Evolutionary conservation across 2,329 filamentous ascomycete genomes (phyloP).

Genomic region (Cryphonectria carpinicola): DNA sequence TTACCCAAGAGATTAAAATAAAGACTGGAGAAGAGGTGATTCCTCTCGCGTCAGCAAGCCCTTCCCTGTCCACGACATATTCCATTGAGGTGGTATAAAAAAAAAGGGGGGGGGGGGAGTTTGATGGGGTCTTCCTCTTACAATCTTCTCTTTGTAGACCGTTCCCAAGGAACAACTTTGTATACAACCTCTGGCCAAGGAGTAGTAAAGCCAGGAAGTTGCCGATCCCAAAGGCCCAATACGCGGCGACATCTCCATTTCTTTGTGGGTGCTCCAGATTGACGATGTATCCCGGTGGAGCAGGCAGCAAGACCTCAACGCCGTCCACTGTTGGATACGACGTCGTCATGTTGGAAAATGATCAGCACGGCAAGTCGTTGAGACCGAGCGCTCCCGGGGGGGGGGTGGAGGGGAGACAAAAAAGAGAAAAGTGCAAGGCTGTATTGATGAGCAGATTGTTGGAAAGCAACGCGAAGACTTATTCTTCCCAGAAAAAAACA

Average conservation of each 20-base stretch:
- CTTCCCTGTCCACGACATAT: neutral
- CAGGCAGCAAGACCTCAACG: conserved; percentile 8
- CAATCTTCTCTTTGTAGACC: neutral
- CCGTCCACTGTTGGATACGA: conserved; percentile 8
- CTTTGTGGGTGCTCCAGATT: neutral
- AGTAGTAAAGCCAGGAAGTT: neutral
- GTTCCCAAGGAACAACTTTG: neutral
- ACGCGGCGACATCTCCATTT: neutral
- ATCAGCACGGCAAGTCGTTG: neutral
- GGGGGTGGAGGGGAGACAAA: too few relatives aligned
- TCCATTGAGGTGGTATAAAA: neutral
- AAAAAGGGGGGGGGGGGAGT: neutral
- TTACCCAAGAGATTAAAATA: neutral
- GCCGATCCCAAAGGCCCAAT: neutral
- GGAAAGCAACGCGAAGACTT: neutral
- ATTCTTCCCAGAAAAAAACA: too few relatives aligned
- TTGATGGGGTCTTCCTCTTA: neutral
- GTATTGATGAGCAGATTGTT: neutral
- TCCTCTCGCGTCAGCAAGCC: neutral
- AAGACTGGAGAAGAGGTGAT: neutral
- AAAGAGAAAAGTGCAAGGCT: too few relatives aligned
- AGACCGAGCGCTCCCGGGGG: neutral
- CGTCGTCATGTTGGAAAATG: neutral
- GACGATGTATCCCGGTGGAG: neutral
- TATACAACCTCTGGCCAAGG: conserved; percentile 1